Conservation (phyloP, 441 rosid species). For the Populus hybrid region DNA sequence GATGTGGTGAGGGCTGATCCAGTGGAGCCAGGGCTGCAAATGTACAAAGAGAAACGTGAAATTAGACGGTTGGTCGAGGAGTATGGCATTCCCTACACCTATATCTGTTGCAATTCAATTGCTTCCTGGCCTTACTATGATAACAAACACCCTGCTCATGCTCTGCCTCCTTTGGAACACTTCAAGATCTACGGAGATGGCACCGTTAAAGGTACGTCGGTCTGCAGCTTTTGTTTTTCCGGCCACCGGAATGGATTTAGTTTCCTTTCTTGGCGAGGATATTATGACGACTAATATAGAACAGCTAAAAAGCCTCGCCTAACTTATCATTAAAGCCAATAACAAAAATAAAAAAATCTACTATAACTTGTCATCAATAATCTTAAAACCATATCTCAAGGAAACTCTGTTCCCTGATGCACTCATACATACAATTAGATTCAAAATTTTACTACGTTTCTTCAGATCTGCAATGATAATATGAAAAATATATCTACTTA, state of each 20-base stretch:
- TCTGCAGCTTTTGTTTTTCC: not conserved
- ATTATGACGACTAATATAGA: no score
- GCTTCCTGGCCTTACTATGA: slow-evolving; percentile 58
- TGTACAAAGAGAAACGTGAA: slow-evolving; percentile 41
- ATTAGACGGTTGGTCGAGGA: slow-evolving; percentile 36
- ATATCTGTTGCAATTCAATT: slow-evolving; percentile 57
- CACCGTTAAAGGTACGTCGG: slow-evolving; percentile 36
- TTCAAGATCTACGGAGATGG: slow-evolving; percentile 56
- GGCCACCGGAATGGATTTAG: not conserved
- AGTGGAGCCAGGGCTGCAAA: slow-evolving; percentile 42
- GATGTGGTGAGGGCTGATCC: slow-evolving; percentile 49
- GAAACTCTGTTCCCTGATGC: not conserved
- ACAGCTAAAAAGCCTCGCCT: no score
- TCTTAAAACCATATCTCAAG: not conserved
- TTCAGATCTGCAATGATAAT: not conserved
- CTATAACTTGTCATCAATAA: no score
- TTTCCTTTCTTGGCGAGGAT: not conserved
- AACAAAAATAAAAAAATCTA: no score
- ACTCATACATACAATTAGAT: no score
- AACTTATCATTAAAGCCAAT: no score
- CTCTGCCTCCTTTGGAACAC: slow-evolving; percentile 43
- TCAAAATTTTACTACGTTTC: no score
- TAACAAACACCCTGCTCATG: slow-evolving; percentile 46
- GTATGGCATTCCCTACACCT: slow-evolving; percentile 35
- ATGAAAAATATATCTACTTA: no score